phyloP scores from a whole-genome alignment of 2,329 filamentous ascomycete genomes.

The Calonectria hawksworthii region DNA sequence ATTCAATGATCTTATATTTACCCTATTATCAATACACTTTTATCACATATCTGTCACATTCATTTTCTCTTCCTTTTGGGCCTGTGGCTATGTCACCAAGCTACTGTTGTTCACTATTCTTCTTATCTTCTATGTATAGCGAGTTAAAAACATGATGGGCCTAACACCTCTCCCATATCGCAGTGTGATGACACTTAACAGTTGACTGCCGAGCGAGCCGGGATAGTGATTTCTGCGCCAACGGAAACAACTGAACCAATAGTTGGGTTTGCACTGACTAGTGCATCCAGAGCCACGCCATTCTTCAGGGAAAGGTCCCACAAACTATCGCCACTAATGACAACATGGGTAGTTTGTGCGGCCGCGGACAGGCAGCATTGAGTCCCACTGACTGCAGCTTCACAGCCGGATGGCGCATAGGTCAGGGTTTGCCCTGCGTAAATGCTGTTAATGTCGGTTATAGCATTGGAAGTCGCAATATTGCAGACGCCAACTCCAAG shows the following conservation, averaged over 20 bases:
- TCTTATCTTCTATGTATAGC: too few species aligned
- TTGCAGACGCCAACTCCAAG: slow-evolving; percentile 1
- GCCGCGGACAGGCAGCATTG: neutral
- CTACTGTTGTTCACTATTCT: too few species aligned
- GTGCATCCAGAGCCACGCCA: neutral
- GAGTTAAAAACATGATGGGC: too few species aligned
- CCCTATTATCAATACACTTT: too few species aligned
- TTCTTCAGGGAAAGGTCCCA: slow-evolving; percentile 2
- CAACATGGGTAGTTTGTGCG: neutral
- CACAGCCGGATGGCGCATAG: neutral
- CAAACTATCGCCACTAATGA: neutral
- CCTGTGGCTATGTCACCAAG: too few species aligned
- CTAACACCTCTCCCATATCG: too few species aligned
- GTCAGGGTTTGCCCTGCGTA: neutral
- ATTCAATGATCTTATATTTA: too few species aligned
- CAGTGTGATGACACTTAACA: neutral
- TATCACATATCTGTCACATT: too few species aligned
- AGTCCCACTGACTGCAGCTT: neutral
- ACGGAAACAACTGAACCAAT: neutral
- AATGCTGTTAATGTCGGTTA: slow-evolving; percentile 3
- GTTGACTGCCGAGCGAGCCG: neutral
- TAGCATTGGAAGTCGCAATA: slow-evolving; percentile 4
- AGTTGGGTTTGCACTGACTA: neutral
- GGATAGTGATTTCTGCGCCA: neutral
- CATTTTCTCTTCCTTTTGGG: too few species aligned